phyloP scores from a whole-genome alignment of 371 early-diverging fungal species.

The Lichtheimia hyalospora region DNA sequence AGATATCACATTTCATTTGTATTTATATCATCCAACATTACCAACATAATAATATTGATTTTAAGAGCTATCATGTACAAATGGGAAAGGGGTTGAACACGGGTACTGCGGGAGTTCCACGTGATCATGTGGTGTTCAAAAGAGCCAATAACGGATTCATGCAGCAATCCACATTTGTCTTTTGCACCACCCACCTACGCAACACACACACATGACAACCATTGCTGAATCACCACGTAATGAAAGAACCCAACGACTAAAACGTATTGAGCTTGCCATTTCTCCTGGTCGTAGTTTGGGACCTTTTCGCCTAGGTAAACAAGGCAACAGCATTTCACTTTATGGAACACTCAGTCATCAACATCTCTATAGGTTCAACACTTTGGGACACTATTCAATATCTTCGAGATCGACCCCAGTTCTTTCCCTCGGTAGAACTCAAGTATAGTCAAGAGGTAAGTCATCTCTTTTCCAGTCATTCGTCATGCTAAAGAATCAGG shows the following conservation, averaged over 20 bases:
- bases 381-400: conserved; percentile 56
- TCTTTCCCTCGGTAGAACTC: conserved; percentile 65
- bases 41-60: too few relatives aligned
- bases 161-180: too few relatives aligned
- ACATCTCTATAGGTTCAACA: conserved; percentile 43
- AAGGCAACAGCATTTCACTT: neutral
- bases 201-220: conserved; percentile 7
- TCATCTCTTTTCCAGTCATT: neutral
- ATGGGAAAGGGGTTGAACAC: too few relatives aligned
- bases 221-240: conserved; percentile 18
- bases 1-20: too few relatives aligned
- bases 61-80: too few relatives aligned
- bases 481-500: neutral
- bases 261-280: conserved; percentile 56
- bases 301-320: conserved; percentile 55
- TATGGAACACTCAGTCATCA: too few relatives aligned
- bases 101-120: too few relatives aligned
- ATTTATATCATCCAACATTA: too few relatives aligned
- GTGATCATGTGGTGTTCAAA: too few relatives aligned
- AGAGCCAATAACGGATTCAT: too few relatives aligned
- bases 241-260: conserved; percentile 21
- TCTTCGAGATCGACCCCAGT: conserved; percentile 48
- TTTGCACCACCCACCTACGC: too few relatives aligned
- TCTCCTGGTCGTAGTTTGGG: conserved; percentile 58
- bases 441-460: conserved; percentile 66